Base-by-base conservation (phyloP, 2,329 filamentous ascomycete genomes). In the Coniosporium tulheliwenetii region DNA sequence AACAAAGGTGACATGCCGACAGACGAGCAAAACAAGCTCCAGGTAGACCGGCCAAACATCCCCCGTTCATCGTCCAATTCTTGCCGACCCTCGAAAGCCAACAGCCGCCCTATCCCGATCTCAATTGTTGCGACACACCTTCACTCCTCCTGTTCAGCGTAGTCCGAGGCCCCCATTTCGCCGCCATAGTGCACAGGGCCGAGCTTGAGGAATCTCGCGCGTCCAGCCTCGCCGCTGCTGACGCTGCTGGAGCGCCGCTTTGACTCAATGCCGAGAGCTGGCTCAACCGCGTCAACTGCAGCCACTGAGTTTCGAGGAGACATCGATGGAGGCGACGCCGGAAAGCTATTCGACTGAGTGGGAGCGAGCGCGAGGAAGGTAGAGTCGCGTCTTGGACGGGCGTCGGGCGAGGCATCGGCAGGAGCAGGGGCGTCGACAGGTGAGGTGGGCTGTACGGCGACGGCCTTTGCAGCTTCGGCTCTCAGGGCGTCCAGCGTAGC, bases 141-240 rank as follows among this genome's bases (percentile, higher is more conserved):
- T 33, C 13, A 33, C 32, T 33, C 32, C 32, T 33, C 32, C 40
- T 54, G 50, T 29, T 56, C 49, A 39, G 52, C 51, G 43, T 54
- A 77, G 63, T 78, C 74, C 37, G 61, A 65, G 61, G 72, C 67
- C 62, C 73, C 63, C 41, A 70, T 71, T 45, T 65, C 72, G 15
- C 62, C 73, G 48, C 75, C 75, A 59, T 66, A 77, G 67, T 78
- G 73, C 44, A 79, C 74, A 30, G 75, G 75, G 16, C 72, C 71
- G 43, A 80, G 71, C 65, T 77, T 78, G 49, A 80, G 68, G 57
- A 79, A 71, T 43, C 67, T 33, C 2, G 37, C 33, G 32, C 49
- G 46, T 42, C 50, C 53, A 51, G 58, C 65, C 50, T 52, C 58
- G 46, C 58, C 57, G 55, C 66, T 71, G 63, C 67, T 72, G 47